Evolutionary conservation across 2,329 filamentous ascomycete species (phyloP), one percentile per base, ranked within the genome.

Genomic region (Pyrenophora tritici-repentis): DNA sequence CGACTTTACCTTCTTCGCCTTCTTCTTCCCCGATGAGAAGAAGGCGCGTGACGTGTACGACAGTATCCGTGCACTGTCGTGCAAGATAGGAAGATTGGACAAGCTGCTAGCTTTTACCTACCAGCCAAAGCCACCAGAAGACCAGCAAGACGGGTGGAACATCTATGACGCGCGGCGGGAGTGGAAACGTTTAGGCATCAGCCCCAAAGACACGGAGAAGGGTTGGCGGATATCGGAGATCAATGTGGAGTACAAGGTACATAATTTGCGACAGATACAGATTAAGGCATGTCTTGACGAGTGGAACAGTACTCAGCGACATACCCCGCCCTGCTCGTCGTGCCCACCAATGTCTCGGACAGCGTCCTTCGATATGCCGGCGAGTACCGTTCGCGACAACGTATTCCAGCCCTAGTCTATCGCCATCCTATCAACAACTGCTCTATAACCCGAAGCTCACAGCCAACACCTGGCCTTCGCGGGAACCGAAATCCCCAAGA

Each of bases 391-490:
- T 97, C 94, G 0, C 85, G 92, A 53, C 86, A 88, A 57, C 87
- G 94, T 53, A 92, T 99, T 72, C 94, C 94, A 1, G 89, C 87
- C 3, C 78, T 99, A 33, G 91, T 91, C 17, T 99, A 99, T 73
- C 84, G 97, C n/a, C 94, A 99, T 73, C 90, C 91, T 0, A 81
- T 97, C 65, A 99, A 97, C 72, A 96, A 96, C 71, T 97, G 94
- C 73, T 94, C 92, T 18, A 96, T 99, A 58, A 97, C 93, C 2
- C 84, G 94, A 69, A 96, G 91, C 68, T 96, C 93, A 3, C 94
- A 99, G 71, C 94, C 94, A 0, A 80, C 93, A 50, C 89, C 93
- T 1, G 94, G 94, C 12, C 84, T 97, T 18, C 85, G 89, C 41
- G 86, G 89, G 56, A 94, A 96, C 67, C 86, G 93, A 36, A 97